phyloP scores from a whole-genome alignment of 345 rosid genomes.

The Rhodomyrtus tomentosa region DNA sequence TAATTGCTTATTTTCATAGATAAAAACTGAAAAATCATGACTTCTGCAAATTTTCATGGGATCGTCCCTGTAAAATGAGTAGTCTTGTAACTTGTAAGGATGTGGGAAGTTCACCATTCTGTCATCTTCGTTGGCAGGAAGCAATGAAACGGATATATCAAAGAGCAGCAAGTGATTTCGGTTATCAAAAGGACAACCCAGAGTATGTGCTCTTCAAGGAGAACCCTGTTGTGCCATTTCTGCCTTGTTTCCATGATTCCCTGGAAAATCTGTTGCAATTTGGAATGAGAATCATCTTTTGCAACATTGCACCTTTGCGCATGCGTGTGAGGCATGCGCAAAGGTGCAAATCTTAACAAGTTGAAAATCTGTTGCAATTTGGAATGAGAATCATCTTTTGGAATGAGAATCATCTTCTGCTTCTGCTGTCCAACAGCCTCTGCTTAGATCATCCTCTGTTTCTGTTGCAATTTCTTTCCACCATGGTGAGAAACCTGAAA shows the following conservation, averaged over 20 bases:
- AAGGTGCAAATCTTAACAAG: too few relatives aligned
- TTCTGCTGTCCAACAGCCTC: too few relatives aligned
- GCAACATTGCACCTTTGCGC: not conserved
- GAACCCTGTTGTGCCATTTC: not conserved
- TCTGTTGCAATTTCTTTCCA: too few relatives aligned
- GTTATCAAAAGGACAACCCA: slow-evolving; percentile 87
- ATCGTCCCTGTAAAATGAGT: not conserved
- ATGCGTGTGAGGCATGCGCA: too few relatives aligned
- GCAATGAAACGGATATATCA: slow-evolving; percentile 91
- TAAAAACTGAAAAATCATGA: not conserved
- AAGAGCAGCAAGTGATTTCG: slow-evolving; percentile 86
- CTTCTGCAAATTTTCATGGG: not conserved
- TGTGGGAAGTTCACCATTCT: not conserved
- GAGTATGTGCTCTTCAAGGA: slow-evolving; percentile 34
- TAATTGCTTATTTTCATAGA: not conserved
- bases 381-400: too few relatives aligned
- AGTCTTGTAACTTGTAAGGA: too few relatives aligned
- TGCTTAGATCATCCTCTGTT: too few relatives aligned
- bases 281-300: too few relatives aligned
- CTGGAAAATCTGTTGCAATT: not conserved
- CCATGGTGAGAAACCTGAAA: too few relatives aligned
- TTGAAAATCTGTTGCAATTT: too few relatives aligned
- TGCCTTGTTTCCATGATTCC: not conserved
- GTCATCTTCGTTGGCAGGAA: slow-evolving; percentile 38
- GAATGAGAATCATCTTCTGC: too few relatives aligned